Conservation (phyloP, 768 basidiomycete species). For the Asterophora parasitica region DNA sequence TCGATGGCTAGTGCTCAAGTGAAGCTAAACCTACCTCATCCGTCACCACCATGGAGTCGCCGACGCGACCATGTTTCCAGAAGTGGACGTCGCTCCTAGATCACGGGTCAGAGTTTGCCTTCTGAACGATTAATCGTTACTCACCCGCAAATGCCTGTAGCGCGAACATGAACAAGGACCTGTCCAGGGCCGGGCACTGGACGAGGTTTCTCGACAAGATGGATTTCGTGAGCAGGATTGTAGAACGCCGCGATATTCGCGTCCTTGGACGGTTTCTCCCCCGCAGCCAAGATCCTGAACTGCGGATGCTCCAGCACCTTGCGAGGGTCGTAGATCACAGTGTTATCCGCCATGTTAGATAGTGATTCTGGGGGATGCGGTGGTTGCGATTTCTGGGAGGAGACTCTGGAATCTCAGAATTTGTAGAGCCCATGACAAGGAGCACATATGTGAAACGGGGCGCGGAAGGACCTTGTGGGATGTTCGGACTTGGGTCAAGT, state of each 20-base stretch:
- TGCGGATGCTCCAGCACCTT: conserved; percentile 52
- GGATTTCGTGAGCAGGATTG: conserved; percentile 58
- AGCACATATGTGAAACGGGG: too few relatives aligned
- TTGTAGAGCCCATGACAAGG: not conserved
- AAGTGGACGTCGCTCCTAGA: conserved; percentile 68
- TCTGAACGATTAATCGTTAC: conserved; percentile 13
- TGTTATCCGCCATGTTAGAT: conserved; percentile 28
- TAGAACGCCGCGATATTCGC: conserved; percentile 63
- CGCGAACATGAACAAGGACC: conserved; percentile 60
- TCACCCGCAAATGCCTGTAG: conserved; percentile 68
- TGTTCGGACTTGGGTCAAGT: too few relatives aligned
- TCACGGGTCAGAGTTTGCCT: not conserved
- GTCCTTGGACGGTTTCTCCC: conserved; percentile 41
- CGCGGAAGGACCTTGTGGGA: too few relatives aligned
- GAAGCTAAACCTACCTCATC: conserved; percentile 43
- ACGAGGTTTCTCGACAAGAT: conserved; percentile 61
- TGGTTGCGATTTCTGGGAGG: not conserved
- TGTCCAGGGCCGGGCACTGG: conserved; percentile 60
- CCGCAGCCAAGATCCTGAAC: conserved; percentile 47
- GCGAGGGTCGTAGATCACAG: conserved; percentile 49
- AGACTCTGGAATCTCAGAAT: not conserved
- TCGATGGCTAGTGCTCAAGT: not conserved
- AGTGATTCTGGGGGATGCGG: conserved; percentile 18
- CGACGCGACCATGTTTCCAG: conserved; percentile 66
- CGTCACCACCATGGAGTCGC: conserved; percentile 66